A percentile compares a stretch with the other conserved stretches of the same genome.
Evolutionary conservation across 306 rosid genomes (phyloP).

Genomic region (Boehmeria nivea): DNA sequence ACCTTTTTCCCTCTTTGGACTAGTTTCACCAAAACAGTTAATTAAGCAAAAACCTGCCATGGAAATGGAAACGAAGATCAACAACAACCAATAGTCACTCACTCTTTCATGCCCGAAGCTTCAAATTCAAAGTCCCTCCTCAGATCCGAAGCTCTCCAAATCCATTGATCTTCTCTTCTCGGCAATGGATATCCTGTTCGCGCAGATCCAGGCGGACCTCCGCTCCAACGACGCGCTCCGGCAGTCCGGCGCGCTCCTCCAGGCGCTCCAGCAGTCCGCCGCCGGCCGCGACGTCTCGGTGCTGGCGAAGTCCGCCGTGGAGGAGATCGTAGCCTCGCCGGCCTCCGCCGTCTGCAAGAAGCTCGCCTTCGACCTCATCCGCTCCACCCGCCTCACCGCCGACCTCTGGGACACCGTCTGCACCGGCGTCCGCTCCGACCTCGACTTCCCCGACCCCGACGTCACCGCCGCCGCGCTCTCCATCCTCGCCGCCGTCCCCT

Average conservation of each 20-base stretch:
- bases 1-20: neutral
- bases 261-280: constrained; percentile 96
- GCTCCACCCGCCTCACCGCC: constrained; percentile 91
- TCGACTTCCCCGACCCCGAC: constrained; percentile 94
- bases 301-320: constrained; percentile 85
- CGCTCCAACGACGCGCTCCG: constrained; percentile 98
- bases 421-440: constrained; percentile 69
- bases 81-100: neutral
- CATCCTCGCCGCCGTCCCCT: constrained; percentile 91
- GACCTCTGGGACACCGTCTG: constrained; percentile 96
- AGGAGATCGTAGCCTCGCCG: constrained; percentile 94
- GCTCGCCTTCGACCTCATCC: constrained; percentile 91
- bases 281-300: constrained; percentile 93
- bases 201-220: constrained; percentile 99
- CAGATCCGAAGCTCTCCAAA: constrained; percentile 27
- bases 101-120: neutral
- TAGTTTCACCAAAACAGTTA: neutral
- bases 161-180: neutral
- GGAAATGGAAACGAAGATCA: neutral
- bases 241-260: constrained; percentile 91
- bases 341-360: constrained; percentile 94
- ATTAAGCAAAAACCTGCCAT: neutral
- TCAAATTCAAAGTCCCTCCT: neutral
- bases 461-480: constrained; percentile 92
- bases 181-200: constrained; percentile 84